Evolutionary conservation across 129 eudicot species (phyloP), one percentile per base, ranked within the genome.

Genomic region (Deinandra increscens): DNA sequence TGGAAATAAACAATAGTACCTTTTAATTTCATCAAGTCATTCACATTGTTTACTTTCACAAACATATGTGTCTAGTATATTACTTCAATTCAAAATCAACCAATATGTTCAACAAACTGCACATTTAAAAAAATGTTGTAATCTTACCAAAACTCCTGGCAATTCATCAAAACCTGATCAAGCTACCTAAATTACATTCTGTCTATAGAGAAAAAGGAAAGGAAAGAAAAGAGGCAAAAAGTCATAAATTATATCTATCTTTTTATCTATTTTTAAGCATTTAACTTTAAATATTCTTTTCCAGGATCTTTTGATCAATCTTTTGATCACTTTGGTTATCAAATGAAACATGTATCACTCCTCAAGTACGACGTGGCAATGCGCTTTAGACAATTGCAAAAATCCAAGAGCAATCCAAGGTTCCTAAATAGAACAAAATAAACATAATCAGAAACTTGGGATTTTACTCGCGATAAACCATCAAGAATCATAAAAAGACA

Each of bases 131-230:
- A 75, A 34, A 50, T 50, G 56, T 50, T 50, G 10, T 37, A 19
- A 36, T 58, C 49, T 41, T 45, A 56, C 73, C 61, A 66, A 34
- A 54, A 66, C 58, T 75, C 39, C 12, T 39, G 23, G 63, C 69
- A 34, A 62, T 9, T 49, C 39, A 39, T 60, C 76, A 77, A 70
- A 69, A 77, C 26, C 81, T 77, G 50, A 51, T 48, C 12, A 61
- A 61, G 23, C 71, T 51, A 69, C 64, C 58, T 68, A 68, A 60
- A 23, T 60, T 36, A 23, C 76, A 69, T 61, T 53, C 61, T 61
- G 66, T 29, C 45, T 26, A 6, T 75, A 66, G 51, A 46, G 29
- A 37, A 17, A 39, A 19, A 49, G 23, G 17, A 39, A 19, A 49
- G 23, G 17, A 76, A 12, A 11, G 15, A 15, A 45, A 39, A 68